Evolutionary conservation across 2,329 filamentous ascomycete species (phyloP).

Genomic region (Phyllosticta paracitricarpa): DNA sequence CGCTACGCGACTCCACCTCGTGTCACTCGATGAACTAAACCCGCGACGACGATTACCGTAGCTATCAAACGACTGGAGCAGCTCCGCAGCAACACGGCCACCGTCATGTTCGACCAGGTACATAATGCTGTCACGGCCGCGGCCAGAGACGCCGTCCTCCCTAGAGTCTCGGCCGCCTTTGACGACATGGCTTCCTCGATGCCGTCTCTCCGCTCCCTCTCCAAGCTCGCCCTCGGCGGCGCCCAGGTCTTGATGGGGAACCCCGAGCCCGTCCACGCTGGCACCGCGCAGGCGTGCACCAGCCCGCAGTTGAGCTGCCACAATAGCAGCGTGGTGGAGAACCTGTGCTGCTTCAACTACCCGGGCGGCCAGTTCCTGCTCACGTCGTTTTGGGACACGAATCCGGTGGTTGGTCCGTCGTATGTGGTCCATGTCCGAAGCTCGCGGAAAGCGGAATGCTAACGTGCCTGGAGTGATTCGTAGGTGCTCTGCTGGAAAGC

Average conservation of each 20-base stretch:
- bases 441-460: slow-evolving; percentile 26
- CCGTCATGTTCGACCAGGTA: slow-evolving; percentile 4
- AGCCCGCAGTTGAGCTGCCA: slow-evolving; percentile 50
- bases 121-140: slow-evolving; percentile 10
- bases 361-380: slow-evolving; percentile 61
- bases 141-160: neutral
- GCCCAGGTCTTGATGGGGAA: slow-evolving; percentile 23
- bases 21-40: neutral
- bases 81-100: no score
- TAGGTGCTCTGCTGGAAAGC: neutral
- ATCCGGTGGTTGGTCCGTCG: slow-evolving; percentile 46
- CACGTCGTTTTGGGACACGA: slow-evolving; percentile 70
- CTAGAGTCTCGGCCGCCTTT: neutral
- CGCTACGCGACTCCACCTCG: neutral
- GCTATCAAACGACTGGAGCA: neutral
- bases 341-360: slow-evolving; percentile 66
- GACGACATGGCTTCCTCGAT: slow-evolving; percentile 20
- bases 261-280: slow-evolving; percentile 19
- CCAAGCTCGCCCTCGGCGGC: slow-evolving; percentile 27
- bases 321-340: slow-evolving; percentile 48
- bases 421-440: neutral
- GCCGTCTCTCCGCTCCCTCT: slow-evolving; percentile 26
- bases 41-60: neutral
- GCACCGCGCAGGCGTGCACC: slow-evolving; percentile 21
- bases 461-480: neutral